A percentile compares a stretch with the other conserved stretches of the same genome.
These are phyloP conservation scores for Candida palmyrensis DNA, from an alignment of 805 yeast species.

Conservation along the genomic window DNA sequence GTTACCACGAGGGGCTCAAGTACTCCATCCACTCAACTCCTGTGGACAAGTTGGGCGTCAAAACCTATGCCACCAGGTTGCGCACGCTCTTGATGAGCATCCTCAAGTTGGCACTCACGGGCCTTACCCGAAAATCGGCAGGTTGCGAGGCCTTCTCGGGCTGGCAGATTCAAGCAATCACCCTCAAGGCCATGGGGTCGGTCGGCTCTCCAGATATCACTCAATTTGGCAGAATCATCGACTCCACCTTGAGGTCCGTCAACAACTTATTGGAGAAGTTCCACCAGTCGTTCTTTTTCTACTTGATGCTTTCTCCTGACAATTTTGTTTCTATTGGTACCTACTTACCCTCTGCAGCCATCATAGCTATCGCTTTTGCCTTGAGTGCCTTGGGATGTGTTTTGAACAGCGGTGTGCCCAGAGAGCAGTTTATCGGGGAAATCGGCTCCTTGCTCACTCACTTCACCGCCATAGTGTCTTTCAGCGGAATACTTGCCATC, in stretches of 20 bases:
- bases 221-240: slow-evolving; percentile 85
- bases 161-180: slow-evolving; percentile 90
- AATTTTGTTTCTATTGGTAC: slow-evolving; percentile 90
- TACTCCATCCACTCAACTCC: slow-evolving; percentile 62
- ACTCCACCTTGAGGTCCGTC: slow-evolving; percentile 80
- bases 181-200: slow-evolving; percentile 64
- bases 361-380: slow-evolving; percentile 64
- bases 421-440: slow-evolving; percentile 14
- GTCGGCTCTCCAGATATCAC: slow-evolving; percentile 71
- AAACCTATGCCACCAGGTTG: slow-evolving; percentile 52
- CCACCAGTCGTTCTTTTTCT: slow-evolving; percentile 95
- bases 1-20: slow-evolving; percentile 71
- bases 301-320: slow-evolving; percentile 71
- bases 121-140: slow-evolving; percentile 56
- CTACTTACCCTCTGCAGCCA: slow-evolving; percentile 80
- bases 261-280: slow-evolving; percentile 91
- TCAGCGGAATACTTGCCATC: slow-evolving; percentile 18
- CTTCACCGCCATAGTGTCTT: slow-evolving; percentile 24
- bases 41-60: slow-evolving; percentile 38
- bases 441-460: slow-evolving; percentile 19
- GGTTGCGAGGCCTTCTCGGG: slow-evolving; percentile 88
- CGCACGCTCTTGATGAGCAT: slow-evolving; percentile 60
- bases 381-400: slow-evolving; percentile 59
- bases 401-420: slow-evolving; percentile 38
- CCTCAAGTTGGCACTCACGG: slow-evolving; percentile 64